Evolutionary conservation across 148 eudicot genomes (phyloP).

Genomic region (Vaccinium darrowii): DNA sequence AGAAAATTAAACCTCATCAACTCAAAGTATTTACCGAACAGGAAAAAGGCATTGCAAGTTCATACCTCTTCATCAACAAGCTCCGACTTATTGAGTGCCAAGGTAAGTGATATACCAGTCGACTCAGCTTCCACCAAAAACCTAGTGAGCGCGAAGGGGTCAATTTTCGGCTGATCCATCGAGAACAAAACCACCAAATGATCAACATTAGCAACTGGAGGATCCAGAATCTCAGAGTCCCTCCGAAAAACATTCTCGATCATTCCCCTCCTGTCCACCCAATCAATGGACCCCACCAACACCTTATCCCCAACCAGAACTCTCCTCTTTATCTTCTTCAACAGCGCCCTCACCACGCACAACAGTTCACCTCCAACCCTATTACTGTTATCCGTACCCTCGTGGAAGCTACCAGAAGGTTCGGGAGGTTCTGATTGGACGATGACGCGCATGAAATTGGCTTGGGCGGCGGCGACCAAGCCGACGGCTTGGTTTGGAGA

Average conservation of each 20-base stretch:
- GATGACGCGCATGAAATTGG: conserved; percentile 94
- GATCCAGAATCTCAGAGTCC: conserved; percentile 63
- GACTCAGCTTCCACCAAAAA: conserved; percentile 92
- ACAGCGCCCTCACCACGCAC: conserved; percentile 80
- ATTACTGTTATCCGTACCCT: background rate
- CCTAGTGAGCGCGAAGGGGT: conserved; percentile 70
- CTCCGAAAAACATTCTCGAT: conserved; percentile 80
- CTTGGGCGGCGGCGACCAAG: conserved; percentile 71
- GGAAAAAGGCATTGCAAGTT: background rate
- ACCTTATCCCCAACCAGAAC: conserved; percentile 92
- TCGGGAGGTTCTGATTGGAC: conserved; percentile 28
- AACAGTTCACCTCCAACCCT: conserved; percentile 51
- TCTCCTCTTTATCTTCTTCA: conserved; percentile 91
- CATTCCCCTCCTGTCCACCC: conserved; percentile 83
- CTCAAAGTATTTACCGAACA: background rate
- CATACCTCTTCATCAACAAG: conserved; percentile 69
- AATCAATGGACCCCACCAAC: conserved; percentile 82
- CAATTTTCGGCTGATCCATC: conserved; percentile 72
- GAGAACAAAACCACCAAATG: conserved; percentile 78
- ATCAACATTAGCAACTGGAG: conserved; percentile 93
- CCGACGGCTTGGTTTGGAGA: conserved; percentile 65
- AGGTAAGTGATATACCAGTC: conserved; percentile 63
- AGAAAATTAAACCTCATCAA: background rate
- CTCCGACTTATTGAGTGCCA: conserved; percentile 83
- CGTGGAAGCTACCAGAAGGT: conserved; percentile 21